A percentile compares a stretch with the other conserved stretches of the same genome.
Evolutionary conservation across 495 filamentous ascomycete genomes (phyloP).

Genomic region (Chaetomium cochliodes): DNA sequence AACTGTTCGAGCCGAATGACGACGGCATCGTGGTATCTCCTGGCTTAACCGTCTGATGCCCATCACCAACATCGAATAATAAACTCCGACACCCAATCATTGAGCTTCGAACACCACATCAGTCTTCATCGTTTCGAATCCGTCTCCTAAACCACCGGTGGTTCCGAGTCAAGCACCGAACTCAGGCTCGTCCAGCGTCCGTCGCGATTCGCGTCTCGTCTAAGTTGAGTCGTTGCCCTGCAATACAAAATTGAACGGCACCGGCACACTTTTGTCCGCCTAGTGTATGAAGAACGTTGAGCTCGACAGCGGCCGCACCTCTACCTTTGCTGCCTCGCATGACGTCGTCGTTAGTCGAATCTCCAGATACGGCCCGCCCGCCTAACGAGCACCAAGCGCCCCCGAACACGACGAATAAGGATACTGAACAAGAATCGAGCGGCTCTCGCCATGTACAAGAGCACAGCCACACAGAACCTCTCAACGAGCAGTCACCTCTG

Average conservation of each 20-base stretch:
- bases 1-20: conserved; percentile 12
- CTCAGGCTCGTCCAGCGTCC: neutral
- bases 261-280: neutral
- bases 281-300: conserved; percentile 16
- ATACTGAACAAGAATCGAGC: conserved; percentile 16
- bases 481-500: conserved; percentile 61
- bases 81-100: neutral
- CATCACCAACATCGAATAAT: neutral
- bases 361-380: conserved; percentile 33
- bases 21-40: conserved; percentile 35
- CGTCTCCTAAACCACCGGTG: neutral
- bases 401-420: conserved; percentile 14
- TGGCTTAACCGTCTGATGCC: conserved; percentile 33
- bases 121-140: neutral
- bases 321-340: conserved; percentile 32
- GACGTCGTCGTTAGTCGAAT: conserved; percentile 39
- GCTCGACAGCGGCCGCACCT: conserved; percentile 9
- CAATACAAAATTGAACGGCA: neutral
- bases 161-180: conserved; percentile 7
- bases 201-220: neutral
- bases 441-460: conserved; percentile 14
- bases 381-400: conserved; percentile 25
- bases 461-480: conserved; percentile 22
- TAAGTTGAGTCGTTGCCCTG: neutral
- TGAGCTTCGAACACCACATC: too few species aligned